Evolutionary conservation across 1,284 basidiomycete species (phyloP).

Genomic region (Sanghuangporus sanghuang): DNA sequence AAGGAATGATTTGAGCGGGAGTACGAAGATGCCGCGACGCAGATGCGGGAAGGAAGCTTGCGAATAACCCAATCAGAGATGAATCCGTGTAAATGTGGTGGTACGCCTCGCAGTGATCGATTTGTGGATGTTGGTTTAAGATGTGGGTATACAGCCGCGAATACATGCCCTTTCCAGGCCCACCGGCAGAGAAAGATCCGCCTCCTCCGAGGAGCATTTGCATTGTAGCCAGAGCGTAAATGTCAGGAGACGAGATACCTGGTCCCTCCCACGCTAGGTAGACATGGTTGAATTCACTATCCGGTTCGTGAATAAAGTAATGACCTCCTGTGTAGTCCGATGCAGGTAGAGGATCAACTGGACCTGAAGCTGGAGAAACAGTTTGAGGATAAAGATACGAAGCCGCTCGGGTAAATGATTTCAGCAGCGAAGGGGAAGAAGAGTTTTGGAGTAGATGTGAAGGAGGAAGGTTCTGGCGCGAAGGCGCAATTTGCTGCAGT

Average conservation of each 20-base stretch:
- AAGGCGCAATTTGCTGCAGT: constrained; percentile 29
- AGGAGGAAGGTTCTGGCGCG: constrained; percentile 30
- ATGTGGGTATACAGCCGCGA: constrained; percentile 97
- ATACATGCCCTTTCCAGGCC: constrained; percentile 99
- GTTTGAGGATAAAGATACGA: constrained; percentile 58
- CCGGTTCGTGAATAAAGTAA: constrained; percentile 62
- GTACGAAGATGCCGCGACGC: constrained; percentile 55
- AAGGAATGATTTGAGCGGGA: constrained; percentile 70
- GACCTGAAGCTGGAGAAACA: constrained; percentile 27
- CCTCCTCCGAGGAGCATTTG: constrained; percentile 95
- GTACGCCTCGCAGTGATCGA: constrained; percentile 97
- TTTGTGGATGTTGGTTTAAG: constrained; percentile 89
- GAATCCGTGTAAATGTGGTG: constrained; percentile 97
- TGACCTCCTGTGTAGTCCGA: constrained; percentile 87
- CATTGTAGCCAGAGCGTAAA: constrained; percentile 92
- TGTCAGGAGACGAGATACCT: constrained; percentile 90
- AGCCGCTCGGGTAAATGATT: constrained; percentile 65
- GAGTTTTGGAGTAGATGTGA: constrained; percentile 44
- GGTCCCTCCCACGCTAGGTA: constrained; percentile 93
- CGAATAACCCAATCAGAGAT: constrained; percentile 90
- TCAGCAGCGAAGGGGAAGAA: constrained; percentile 50
- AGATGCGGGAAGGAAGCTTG: constrained; percentile 77
- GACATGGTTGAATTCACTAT: constrained; percentile 86
- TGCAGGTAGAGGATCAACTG: constrained; percentile 33
- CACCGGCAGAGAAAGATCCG: constrained; percentile 92